These are phyloP conservation scores for Pyronema omphalodes DNA, from an alignment of 495 filamentous ascomycete genomes.

Conservation along the genomic window DNA sequence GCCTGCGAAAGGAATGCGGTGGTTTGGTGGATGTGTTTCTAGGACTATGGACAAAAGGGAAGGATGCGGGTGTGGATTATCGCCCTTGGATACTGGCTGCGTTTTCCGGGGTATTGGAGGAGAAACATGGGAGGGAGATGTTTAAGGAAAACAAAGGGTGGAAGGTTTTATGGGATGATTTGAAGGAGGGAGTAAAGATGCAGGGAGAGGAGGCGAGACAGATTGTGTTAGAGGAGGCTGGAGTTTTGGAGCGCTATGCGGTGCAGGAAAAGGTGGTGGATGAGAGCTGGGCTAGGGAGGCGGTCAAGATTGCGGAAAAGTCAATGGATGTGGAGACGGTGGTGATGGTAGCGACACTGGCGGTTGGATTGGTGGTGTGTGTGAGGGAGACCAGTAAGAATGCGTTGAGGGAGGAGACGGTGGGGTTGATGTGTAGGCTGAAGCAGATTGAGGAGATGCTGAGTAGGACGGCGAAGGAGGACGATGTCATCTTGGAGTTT, in stretches of 20 bases:
- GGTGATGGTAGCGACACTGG: no score
- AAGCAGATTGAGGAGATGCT: no score
- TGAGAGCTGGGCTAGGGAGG: conserved; percentile 8
- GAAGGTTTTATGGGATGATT: conserved; percentile 30
- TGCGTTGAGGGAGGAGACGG: no score
- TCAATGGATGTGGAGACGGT: not conserved
- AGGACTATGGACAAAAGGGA: conserved; percentile 32
- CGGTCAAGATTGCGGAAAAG: conserved; percentile 11
- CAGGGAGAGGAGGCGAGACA: conserved; percentile 19
- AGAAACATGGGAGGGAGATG: conserved; percentile 28
- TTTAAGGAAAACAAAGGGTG: conserved; percentile 33
- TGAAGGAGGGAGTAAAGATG: conserved; percentile 26
- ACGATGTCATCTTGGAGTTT: no score
- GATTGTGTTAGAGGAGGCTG: conserved; percentile 32
- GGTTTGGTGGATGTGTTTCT: conserved; percentile 41
- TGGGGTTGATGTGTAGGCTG: no score
- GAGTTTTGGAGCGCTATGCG: conserved; percentile 31
- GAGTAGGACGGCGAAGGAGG: no score
- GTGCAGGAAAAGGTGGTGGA: conserved; percentile 26
- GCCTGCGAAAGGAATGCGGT: conserved; percentile 34
- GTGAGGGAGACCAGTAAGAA: no score
- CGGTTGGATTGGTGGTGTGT: no score
- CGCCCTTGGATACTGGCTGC: conserved; percentile 34
- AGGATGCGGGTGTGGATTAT: conserved; percentile 28
- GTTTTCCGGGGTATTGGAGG: conserved; percentile 32